phyloP scores from a whole-genome alignment of 202 grass and related monocot genomes.

The Alloteropsis angusta region DNA sequence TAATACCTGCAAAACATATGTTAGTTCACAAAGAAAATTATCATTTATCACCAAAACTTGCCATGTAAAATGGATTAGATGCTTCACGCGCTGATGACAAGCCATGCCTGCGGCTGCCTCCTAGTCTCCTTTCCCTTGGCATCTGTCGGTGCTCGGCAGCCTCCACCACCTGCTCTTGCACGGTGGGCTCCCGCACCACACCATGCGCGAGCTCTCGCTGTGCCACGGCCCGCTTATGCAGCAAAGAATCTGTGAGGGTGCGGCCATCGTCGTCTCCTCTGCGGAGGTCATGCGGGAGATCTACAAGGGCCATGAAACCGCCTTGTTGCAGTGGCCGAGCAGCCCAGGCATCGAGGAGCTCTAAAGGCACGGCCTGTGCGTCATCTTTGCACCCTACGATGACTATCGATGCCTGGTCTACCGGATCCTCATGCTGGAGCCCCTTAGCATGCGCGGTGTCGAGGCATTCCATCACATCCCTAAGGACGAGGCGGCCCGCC shows the following conservation, averaged over 20 bases:
- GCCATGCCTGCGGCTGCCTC: neutral
- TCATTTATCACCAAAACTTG: no score
- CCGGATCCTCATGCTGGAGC: slow-evolving; percentile 36
- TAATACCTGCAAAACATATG: no score
- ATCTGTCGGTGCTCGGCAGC: neutral
- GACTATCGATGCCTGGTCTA: slow-evolving; percentile 38
- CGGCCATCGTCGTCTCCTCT: slow-evolving; percentile 26
- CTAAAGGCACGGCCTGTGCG: neutral
- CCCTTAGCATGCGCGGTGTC: slow-evolving; percentile 29
- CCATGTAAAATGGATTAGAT: no score
- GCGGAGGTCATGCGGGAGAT: slow-evolving; percentile 17
- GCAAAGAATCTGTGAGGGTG: slow-evolving; percentile 19
- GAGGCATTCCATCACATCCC: slow-evolving; percentile 30
- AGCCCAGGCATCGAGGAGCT: slow-evolving; percentile 21
- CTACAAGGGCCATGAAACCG: neutral
- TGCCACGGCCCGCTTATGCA: slow-evolving; percentile 28
- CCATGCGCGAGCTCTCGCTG: slow-evolving; percentile 27
- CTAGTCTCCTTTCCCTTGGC: neutral
- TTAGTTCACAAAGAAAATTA: no score
- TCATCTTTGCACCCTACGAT: slow-evolving; percentile 40
- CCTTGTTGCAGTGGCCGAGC: slow-evolving; percentile 10
- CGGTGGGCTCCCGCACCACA: slow-evolving; percentile 17
- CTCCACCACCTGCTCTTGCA: neutral
- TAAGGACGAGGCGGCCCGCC: slow-evolving; percentile 32
- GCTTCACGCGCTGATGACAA: no score